Evolutionary conservation across 495 filamentous ascomycete species (phyloP).

Genomic region (Tetracladium setigerum): DNA sequence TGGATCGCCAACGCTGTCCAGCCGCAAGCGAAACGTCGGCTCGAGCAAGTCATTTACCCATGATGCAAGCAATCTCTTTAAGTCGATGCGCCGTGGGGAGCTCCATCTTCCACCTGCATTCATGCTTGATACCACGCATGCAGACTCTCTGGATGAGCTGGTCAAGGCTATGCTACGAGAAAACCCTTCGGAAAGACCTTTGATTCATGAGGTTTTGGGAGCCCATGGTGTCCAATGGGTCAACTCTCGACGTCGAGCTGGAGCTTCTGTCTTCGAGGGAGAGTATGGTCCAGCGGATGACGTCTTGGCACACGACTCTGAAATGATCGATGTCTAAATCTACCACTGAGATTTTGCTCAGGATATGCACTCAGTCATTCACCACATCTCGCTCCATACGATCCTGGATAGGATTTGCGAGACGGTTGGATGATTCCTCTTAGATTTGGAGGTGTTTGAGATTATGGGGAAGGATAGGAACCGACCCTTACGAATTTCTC

Average conservation of each 20-base stretch:
- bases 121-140: slow-evolving; percentile 67
- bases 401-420: slow-evolving; percentile 20
- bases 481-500: slow-evolving; percentile 4
- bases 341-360: slow-evolving; percentile 11
- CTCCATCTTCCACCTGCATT: slow-evolving; percentile 72
- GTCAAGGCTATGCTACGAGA: slow-evolving; percentile 85
- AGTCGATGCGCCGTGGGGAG: slow-evolving; percentile 37
- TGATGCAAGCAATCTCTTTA: slow-evolving; percentile 36
- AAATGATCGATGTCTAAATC: slow-evolving; percentile 59
- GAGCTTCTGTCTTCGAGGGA: slow-evolving; percentile 89
- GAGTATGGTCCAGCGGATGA: slow-evolving; percentile 85
- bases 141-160: slow-evolving; percentile 70
- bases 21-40: slow-evolving; percentile 14
- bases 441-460: slow-evolving; percentile 16
- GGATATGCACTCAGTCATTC: background rate
- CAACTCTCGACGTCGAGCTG: slow-evolving; percentile 61
- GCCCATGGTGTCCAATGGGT: slow-evolving; percentile 71
- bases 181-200: slow-evolving; percentile 64
- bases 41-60: slow-evolving; percentile 24
- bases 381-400: slow-evolving; percentile 6
- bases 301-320: slow-evolving; percentile 58
- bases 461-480: slow-evolving; percentile 14
- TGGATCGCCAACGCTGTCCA: slow-evolving; percentile 22
- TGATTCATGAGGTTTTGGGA: slow-evolving; percentile 60
- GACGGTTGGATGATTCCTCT: slow-evolving; percentile 17